Evolutionary conservation across 345 rosid genomes (phyloP).

Genomic region (Dovyalis caffra): DNA sequence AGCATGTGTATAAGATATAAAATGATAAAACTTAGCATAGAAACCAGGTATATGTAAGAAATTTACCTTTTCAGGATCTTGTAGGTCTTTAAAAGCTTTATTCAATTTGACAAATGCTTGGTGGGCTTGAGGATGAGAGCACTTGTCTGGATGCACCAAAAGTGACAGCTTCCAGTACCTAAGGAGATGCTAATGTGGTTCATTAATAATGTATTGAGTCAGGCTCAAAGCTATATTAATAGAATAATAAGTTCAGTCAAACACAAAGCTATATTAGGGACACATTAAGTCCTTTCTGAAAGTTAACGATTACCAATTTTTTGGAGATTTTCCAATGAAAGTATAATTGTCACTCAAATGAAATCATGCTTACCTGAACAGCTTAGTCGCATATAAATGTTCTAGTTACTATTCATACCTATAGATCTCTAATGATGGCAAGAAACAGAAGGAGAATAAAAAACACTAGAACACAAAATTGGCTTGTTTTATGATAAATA

Average conservation of each 20-base stretch:
- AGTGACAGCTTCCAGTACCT: slow-evolving; percentile 98
- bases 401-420: neutral
- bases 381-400: neutral
- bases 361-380: neutral
- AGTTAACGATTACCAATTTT: neutral
- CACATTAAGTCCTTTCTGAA: neutral
- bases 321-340: neutral
- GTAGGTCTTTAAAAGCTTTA: slow-evolving; percentile 86
- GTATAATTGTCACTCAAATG: neutral
- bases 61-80: slow-evolving; percentile 89
- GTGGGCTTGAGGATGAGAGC: slow-evolving; percentile 95
- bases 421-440: neutral
- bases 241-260: neutral
- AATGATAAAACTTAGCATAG: neutral
- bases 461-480: neutral
- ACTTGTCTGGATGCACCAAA: slow-evolving; percentile 92
- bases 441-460: neutral
- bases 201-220: neutral
- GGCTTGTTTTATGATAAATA: neutral
- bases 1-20: neutral
- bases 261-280: neutral
- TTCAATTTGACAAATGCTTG: slow-evolving; percentile 80
- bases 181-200: neutral
- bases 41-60: neutral
- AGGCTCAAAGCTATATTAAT: slow-evolving; percentile 1